These are phyloP conservation scores for Sanghuangporus sanghuang DNA, from an alignment of 1,284 basidiomycete genomes.

Conservation along the genomic window DNA sequence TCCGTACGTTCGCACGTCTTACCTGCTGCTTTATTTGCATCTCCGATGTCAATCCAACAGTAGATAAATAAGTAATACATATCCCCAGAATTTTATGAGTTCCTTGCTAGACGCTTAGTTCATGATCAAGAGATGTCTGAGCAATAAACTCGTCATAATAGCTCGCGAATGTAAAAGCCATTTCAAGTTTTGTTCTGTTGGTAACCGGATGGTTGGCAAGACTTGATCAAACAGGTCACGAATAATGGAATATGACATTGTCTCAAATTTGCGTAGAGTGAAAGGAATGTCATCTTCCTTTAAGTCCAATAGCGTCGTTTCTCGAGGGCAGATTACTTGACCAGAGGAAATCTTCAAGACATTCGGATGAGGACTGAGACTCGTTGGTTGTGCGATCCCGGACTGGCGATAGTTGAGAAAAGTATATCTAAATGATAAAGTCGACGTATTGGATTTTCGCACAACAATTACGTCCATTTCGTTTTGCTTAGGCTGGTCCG, in stretches of 20 bases:
- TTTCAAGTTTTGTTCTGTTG: background rate
- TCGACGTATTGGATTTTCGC: too few relatives aligned
- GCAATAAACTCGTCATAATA: background rate
- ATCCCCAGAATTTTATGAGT: background rate
- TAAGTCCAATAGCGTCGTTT: background rate
- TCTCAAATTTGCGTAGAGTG: background rate
- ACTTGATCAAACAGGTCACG: background rate
- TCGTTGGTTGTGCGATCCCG: too few relatives aligned
- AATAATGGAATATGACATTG: background rate
- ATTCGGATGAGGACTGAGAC: background rate
- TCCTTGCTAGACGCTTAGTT: background rate
- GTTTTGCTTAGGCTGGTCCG: too few relatives aligned
- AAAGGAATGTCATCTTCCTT: background rate
- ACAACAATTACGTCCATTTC: too few relatives aligned
- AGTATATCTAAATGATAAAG: too few relatives aligned
- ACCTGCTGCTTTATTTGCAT: background rate
- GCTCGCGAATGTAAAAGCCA: background rate
- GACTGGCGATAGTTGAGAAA: too few relatives aligned
- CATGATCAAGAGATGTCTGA: background rate
- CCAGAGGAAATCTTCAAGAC: background rate
- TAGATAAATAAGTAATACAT: background rate
- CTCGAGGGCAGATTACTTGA: background rate
- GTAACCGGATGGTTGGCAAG: background rate
- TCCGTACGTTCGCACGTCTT: background rate
- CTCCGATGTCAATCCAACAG: background rate